Percentiles rank a stretch among this genome's conserved stretches.
Conservation (phyloP, 2,329 filamentous ascomycete species). For the Hypoxylon sp. region DNA sequence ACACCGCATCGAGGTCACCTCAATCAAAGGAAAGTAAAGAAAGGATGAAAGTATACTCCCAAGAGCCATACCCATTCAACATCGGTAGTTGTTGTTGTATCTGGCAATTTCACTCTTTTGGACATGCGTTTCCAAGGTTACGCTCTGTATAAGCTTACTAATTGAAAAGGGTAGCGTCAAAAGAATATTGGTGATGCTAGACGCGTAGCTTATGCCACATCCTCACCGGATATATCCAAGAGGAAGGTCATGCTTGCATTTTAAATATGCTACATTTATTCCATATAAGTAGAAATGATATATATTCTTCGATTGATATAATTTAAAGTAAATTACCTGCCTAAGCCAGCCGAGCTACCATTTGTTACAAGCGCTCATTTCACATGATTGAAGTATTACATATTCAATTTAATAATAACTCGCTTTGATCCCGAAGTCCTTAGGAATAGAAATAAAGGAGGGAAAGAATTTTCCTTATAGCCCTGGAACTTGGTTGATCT, state of each 20-base stretch:
- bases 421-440: too few relatives aligned
- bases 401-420: too few relatives aligned
- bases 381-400: too few relatives aligned
- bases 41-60: neutral
- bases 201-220: neutral
- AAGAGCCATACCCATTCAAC: neutral
- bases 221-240: neutral
- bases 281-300: neutral
- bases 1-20: neutral
- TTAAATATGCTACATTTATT: neutral
- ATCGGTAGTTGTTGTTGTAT: neutral
- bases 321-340: too few relatives aligned
- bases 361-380: too few relatives aligned
- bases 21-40: neutral
- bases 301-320: neutral
- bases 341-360: too few relatives aligned
- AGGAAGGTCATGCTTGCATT: neutral
- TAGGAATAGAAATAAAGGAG: too few relatives aligned
- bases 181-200: neutral
- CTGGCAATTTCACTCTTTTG: neutral
- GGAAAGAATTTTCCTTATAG: too few relatives aligned
- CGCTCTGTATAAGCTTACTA: neutral
- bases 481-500: too few relatives aligned
- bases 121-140: neutral
- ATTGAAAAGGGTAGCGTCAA: neutral